A percentile compares a stretch with the other conserved stretches of the same genome.
These are phyloP conservation scores for Ustilago sp. DNA, from an alignment of 1,284 basidiomycete genomes.

Conservation along the genomic window DNA sequence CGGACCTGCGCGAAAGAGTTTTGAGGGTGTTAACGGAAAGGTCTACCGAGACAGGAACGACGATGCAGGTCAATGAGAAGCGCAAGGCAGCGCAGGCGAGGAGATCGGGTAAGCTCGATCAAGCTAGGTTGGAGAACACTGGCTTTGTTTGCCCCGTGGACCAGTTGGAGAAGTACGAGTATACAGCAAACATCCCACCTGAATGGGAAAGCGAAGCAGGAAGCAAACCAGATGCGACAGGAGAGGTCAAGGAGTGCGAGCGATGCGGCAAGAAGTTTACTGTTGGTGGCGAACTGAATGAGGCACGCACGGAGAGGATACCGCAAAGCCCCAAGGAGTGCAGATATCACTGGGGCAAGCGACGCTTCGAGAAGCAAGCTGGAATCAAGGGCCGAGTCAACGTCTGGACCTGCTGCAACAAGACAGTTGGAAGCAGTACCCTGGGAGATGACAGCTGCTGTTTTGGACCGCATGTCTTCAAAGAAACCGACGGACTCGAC, in stretches of 20 bases:
- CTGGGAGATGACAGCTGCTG: conserved; percentile 58
- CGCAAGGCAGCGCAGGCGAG: conserved; percentile 26
- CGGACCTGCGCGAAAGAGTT: conserved; percentile 16
- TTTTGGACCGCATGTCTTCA: conserved; percentile 66
- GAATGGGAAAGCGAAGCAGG: conserved; percentile 51
- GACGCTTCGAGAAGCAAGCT: conserved; percentile 46
- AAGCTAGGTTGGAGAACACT: conserved; percentile 38
- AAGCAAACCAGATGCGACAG: conserved; percentile 42
- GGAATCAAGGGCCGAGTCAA: conserved; percentile 38
- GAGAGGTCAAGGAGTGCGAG: conserved; percentile 57
- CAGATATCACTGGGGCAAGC: conserved; percentile 60
- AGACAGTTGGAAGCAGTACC: conserved; percentile 48
- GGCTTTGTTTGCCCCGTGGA: conserved; percentile 55
- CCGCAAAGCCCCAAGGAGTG: conserved; percentile 54
- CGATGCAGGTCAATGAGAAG: conserved; percentile 51
- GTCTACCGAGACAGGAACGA: conserved; percentile 58
- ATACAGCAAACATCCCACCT: conserved; percentile 41
- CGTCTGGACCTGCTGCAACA: conserved; percentile 63
- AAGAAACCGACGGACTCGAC: conserved; percentile 52
- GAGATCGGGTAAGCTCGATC: conserved; percentile 38
- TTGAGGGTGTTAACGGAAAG: conserved; percentile 15
- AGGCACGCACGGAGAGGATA: conserved; percentile 24
- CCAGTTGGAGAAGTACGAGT: conserved; percentile 53
- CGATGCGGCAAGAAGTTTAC: conserved; percentile 58
- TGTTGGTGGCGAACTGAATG: conserved; percentile 52